A percentile compares a stretch with the other conserved stretches of the same genome.
Conservation (phyloP, 2,329 filamentous ascomycete species). For the Ophiostoma ulmi region DNA sequence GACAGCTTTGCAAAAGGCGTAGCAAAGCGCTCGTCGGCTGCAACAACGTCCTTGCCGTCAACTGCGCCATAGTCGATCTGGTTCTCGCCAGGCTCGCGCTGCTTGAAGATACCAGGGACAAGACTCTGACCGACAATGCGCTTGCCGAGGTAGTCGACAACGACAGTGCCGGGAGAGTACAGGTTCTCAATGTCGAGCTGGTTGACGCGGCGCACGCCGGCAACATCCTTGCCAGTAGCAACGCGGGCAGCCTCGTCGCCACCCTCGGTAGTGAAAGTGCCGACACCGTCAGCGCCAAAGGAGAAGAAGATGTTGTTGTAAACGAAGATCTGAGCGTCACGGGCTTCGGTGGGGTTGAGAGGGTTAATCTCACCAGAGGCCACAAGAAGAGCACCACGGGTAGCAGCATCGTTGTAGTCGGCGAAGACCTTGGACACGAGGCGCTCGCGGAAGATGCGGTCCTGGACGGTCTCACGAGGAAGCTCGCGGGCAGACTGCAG, state of each 20-base stretch:
- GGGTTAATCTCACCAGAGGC: conserved; percentile 88
- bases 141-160: conserved; percentile 95
- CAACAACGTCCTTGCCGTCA: conserved; percentile 92
- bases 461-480: conserved; percentile 87
- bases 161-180: conserved; percentile 92
- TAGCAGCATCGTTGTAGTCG: conserved; percentile 94
- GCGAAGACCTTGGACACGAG: conserved; percentile 94
- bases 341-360: conserved; percentile 86
- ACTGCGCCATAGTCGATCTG: conserved; percentile 99
- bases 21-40: conserved; percentile 80
- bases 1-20: conserved; percentile 85
- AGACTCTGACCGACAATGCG: conserved; percentile 97
- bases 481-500: conserved; percentile 95
- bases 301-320: conserved; percentile 99
- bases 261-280: conserved; percentile 92
- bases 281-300: conserved; percentile 93
- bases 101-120: conserved; percentile 98
- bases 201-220: conserved; percentile 90
- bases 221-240: conserved; percentile 92
- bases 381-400: conserved; percentile 84
- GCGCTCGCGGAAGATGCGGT: conserved; percentile 91
- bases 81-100: conserved; percentile 93
- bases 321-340: conserved; percentile 95
- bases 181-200: conserved; percentile 92
- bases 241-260: conserved; percentile 94